phyloP scores from a whole-genome alignment of 176 grass and related monocot species.

The Phragmites australis region DNA sequence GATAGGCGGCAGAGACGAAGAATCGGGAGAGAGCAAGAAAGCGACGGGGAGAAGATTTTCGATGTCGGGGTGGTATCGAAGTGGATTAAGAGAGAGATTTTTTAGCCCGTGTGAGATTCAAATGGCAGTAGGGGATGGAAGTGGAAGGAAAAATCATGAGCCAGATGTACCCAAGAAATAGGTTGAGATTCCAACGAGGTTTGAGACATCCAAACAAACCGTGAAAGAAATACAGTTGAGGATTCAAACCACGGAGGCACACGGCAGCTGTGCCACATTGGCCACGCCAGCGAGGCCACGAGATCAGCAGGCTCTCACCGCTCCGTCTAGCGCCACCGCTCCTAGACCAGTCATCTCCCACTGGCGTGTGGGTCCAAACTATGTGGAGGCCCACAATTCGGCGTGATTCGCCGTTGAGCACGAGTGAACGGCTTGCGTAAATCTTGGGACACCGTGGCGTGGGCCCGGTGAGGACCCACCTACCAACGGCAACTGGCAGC shows the following conservation, averaged over 20 bases:
- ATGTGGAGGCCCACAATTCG: accelerated
- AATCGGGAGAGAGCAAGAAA: too few species aligned
- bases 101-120: too few species aligned
- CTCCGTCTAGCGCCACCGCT: neutral
- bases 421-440: neutral
- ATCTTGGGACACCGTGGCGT: slow-evolving; percentile 48
- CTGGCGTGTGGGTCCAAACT: neutral
- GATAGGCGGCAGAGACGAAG: too few species aligned
- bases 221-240: neutral
- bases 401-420: neutral
- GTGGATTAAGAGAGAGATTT: too few species aligned
- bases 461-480: neutral
- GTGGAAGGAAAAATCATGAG: too few species aligned
- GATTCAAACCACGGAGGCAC: slow-evolving; percentile 2
- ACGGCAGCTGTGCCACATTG: slow-evolving; percentile 45
- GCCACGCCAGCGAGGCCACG: slow-evolving; percentile 49
- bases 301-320: slow-evolving; percentile 32
- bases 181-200: too few species aligned
- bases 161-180: too few species aligned
- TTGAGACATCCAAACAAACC: too few species aligned
- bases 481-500: slow-evolving; percentile 30
- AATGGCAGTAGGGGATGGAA: too few species aligned
- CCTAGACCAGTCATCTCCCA: accelerated
- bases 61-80: too few species aligned
- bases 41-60: too few species aligned